A percentile compares a stretch with the other conserved stretches of the same genome.
Conservation (phyloP, 2,329 filamentous ascomycete genomes). For the Trichocomaceae sp. region DNA sequence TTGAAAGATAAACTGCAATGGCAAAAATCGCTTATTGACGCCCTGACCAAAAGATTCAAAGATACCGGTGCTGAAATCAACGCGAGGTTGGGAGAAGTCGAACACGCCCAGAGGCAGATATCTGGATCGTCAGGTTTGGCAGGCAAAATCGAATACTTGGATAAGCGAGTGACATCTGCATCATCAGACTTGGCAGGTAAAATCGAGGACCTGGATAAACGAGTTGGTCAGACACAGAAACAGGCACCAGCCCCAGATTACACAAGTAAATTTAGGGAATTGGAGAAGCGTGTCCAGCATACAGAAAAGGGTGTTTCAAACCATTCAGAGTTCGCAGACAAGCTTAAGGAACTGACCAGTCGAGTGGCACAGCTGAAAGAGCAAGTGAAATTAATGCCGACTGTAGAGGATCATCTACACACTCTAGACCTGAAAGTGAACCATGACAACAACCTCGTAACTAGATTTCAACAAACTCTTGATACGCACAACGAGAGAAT, state of each 20-base stretch:
- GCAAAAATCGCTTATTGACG: not conserved
- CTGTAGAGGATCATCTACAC: not conserved
- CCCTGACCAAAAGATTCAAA: not conserved
- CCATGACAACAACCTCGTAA: not conserved
- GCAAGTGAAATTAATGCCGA: not conserved
- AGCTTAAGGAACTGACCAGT: not conserved
- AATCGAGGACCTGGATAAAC: not conserved
- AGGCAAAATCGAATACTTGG: not conserved
- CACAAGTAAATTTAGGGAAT: not conserved
- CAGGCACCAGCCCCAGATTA: not conserved
- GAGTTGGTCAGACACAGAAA: not conserved
- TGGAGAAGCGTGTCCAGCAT: not conserved
- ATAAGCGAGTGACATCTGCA: no score
- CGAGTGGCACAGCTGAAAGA: not conserved
- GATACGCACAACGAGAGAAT: not conserved
- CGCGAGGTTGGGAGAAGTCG: not conserved
- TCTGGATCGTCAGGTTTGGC: not conserved
- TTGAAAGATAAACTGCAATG: not conserved
- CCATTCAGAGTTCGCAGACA: not conserved
- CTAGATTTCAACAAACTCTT: not conserved
- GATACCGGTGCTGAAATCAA: not conserved
- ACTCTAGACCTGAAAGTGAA: not conserved
- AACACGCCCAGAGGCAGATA: not conserved
- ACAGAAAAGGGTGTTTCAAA: not conserved
- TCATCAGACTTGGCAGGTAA: not conserved